Base-by-base conservation (phyloP, 2,329 filamentous ascomycete species). In the Ophiostoma pallidulum region DNA sequence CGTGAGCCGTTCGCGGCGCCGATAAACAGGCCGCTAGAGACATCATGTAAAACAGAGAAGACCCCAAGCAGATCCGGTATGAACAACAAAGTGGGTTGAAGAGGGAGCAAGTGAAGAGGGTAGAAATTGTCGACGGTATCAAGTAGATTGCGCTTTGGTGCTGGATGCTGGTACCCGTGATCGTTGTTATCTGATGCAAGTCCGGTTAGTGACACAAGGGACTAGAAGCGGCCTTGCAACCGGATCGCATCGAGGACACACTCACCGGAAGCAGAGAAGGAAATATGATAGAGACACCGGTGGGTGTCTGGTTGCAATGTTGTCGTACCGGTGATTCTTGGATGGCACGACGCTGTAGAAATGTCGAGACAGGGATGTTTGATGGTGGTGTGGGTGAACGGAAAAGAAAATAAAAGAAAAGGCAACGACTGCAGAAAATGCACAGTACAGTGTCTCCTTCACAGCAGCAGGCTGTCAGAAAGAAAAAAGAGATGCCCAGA, bases 21-120 rank as follows among this genome's bases (percentile, higher is more conserved):
- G 47, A 39, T n/a, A 52, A 19, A 29, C 49, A 52, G 20, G 47
- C 47, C 2, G 50, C 42, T 4, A 50, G 18, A 18, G 52, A 48
- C 52, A 53, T 53, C 9, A 4, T 47, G 26, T 8, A 12, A 9
- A 20, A 19, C 4, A 33, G 8, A 8, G 2, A 29, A 16, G 2
- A 18, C 18, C 19, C 26, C 31, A 3, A 16, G 24, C 10, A 28
- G 24, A 33, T 19, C 24, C 9, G 6, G 6, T 22, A 20, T 9
- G 19, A 16, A 45, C 31, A n/a, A 31, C 16, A 22, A 22, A 45
- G 37, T 22, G n/a, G 26, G 8, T 13, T 24, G 12, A 10, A 14
- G 37, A 20, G 6, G 20, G 22, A 18, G 14, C 9, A 14, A 35
- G 20, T 12, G 41, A 29, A 38, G 3, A 38, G 19, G 19, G 9